Conservation (phyloP, 163 green algal species). For the Chlorella variabilis region DNA sequence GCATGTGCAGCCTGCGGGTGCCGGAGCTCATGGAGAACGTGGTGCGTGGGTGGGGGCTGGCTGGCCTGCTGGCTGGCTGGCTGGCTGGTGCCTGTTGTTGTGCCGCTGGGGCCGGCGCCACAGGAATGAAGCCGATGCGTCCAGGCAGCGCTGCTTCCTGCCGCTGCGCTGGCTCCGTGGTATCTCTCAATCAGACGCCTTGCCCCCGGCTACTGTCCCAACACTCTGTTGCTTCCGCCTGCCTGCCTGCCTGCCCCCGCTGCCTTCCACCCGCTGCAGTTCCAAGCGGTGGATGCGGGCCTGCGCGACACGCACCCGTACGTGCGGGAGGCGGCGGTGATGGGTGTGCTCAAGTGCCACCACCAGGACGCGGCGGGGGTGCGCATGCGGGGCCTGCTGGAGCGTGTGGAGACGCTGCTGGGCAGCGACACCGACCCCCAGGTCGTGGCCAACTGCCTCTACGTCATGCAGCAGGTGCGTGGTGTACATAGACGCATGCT, state of each 20-base stretch:
- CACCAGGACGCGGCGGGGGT: constrained; percentile 59
- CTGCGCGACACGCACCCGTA: constrained; percentile 89
- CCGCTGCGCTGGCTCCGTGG: too few species aligned
- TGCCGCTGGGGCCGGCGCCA: too few species aligned
- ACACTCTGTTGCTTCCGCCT: too few species aligned
- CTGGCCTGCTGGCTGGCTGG: neutral
- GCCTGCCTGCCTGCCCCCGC: neutral
- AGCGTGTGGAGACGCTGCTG: constrained; percentile 70
- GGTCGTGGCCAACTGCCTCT: constrained; percentile 90
- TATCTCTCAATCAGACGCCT: too few species aligned
- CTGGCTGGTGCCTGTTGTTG: too few species aligned
- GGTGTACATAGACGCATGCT: neutral
- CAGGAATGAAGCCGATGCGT: too few species aligned
- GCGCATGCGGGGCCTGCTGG: constrained; percentile 67
- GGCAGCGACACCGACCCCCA: constrained; percentile 77
- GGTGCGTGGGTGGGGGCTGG: too few species aligned
- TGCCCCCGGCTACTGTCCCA: too few species aligned
- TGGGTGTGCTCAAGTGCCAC: constrained; percentile 96
- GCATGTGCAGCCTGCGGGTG: constrained; percentile 89
- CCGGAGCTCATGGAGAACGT: constrained; percentile 96
- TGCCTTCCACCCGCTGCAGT: constrained; percentile 48
- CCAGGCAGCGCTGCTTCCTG: too few species aligned
- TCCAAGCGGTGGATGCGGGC: constrained; percentile 72
- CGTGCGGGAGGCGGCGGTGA: constrained; percentile 88
- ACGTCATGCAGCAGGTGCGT: constrained; percentile 78